phyloP scores from a whole-genome alignment of 2,329 filamentous ascomycete genomes.

The Trichoderma sp. region DNA sequence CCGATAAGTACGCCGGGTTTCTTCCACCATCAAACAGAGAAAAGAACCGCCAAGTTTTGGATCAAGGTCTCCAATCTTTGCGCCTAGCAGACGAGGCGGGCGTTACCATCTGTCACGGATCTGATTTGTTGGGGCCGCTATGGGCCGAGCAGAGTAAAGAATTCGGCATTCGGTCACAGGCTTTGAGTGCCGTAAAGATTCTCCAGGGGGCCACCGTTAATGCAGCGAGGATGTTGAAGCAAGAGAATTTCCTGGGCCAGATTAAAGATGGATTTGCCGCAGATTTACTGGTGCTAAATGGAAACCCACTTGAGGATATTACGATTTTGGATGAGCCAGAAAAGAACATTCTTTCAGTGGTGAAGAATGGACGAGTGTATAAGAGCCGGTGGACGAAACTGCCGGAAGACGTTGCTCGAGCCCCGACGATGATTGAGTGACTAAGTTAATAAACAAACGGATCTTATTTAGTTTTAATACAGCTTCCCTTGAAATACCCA shows the following conservation, averaged over 20 bases:
- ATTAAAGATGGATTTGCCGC: constrained; percentile 49
- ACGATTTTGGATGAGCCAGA: constrained; percentile 47
- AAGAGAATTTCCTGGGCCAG: constrained; percentile 48
- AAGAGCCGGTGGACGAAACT: constrained; percentile 29
- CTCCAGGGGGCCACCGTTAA: constrained; percentile 41
- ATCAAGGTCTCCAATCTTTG: constrained; percentile 44
- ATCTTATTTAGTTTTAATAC: no score
- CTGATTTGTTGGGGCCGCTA: constrained; percentile 35
- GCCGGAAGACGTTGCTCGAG: constrained; percentile 1
- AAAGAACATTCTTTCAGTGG: constrained; percentile 46
- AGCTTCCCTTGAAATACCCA: no score
- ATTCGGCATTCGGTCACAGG: constrained; percentile 30
- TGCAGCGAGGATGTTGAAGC: constrained; percentile 46
- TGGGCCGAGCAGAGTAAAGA: constrained; percentile 33
- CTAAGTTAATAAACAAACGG: no score
- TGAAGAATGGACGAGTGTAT: constrained; percentile 51
- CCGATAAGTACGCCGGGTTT: constrained; percentile 41
- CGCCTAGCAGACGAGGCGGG: constrained; percentile 49
- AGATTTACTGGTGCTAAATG: constrained; percentile 50
- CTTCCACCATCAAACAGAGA: constrained; percentile 41
- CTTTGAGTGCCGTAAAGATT: constrained; percentile 26
- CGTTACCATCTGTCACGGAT: constrained; percentile 54
- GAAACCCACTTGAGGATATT: constrained; percentile 55
- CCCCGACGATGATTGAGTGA: not conserved
- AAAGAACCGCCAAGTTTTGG: constrained; percentile 52